These are phyloP conservation scores for Dothideomycetes sp. DNA, from an alignment of 2,329 filamentous ascomycete species.

Conservation along the genomic window DNA sequence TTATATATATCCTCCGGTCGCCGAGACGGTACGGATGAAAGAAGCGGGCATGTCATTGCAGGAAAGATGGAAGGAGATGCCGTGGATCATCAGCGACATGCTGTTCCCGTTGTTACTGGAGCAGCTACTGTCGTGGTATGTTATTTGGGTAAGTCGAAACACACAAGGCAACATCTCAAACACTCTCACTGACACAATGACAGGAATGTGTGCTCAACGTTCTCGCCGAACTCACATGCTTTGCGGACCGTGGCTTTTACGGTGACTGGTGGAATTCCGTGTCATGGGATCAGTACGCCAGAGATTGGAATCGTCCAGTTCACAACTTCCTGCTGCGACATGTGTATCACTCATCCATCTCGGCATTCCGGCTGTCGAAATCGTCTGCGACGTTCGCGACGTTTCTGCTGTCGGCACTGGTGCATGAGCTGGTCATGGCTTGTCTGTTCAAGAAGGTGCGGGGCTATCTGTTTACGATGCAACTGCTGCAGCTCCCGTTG, in stretches of 20 bases:
- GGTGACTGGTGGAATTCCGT: conserved; percentile 46
- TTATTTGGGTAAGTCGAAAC: conserved; percentile 60
- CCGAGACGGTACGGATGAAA: conserved; percentile 58
- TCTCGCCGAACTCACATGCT: conserved; percentile 65
- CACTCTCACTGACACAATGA: not conserved
- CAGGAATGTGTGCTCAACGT: conserved; percentile 54
- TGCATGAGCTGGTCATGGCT: conserved; percentile 73
- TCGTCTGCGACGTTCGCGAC: conserved; percentile 66
- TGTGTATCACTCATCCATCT: conserved; percentile 71
- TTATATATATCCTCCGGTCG: conserved; percentile 68
- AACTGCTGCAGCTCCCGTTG: conserved; percentile 66
- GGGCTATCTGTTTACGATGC: conserved; percentile 63
- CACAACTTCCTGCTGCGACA: conserved; percentile 70
- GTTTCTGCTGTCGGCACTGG: conserved; percentile 60
- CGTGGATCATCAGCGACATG: conserved; percentile 65
- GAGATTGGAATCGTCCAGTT: conserved; percentile 75
- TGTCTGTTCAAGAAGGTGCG: conserved; percentile 70
- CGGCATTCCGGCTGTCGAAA: conserved; percentile 60
- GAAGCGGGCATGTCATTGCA: conserved; percentile 53
- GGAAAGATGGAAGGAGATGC: conserved; percentile 57
- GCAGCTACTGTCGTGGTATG: conserved; percentile 68
- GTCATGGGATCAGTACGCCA: conserved; percentile 65
- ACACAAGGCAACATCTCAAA: too few species aligned
- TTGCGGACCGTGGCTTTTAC: conserved; percentile 65
- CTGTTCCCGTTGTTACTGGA: conserved; percentile 73